A percentile compares a stretch with the other conserved stretches of the same genome.
Conservation (phyloP, 106 monocot genomes). For the Dendrobium catenatum region DNA sequence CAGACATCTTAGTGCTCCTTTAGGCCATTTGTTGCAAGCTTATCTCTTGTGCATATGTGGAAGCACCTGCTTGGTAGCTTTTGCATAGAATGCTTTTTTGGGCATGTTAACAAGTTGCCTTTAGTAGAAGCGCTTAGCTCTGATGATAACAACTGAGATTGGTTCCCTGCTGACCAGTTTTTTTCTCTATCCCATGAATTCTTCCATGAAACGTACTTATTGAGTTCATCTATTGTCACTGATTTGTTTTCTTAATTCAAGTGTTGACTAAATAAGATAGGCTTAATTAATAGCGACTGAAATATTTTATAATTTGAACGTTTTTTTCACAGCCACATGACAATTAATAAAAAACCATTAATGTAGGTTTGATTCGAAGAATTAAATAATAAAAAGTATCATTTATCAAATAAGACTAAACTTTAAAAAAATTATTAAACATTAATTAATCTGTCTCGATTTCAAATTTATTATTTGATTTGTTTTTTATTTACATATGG, state of each 20-base stretch:
- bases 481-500: neutral
- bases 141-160: slow-evolving; percentile 11
- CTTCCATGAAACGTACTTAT: neutral
- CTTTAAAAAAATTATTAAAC: too few relatives aligned
- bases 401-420: too few relatives aligned
- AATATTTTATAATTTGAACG: neutral
- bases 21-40: slow-evolving; percentile 5
- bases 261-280: neutral
- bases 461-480: neutral
- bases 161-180: slow-evolving; percentile 13
- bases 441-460: neutral
- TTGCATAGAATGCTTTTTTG: neutral
- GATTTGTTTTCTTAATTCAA: neutral
- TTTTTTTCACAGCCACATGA: neutral
- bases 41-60: neutral
- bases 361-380: neutral
- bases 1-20: slow-evolving; percentile 3
- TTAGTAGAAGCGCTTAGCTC: slow-evolving; percentile 6
- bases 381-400: too few relatives aligned
- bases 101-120: neutral
- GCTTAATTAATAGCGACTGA: neutral
- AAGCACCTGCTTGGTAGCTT: neutral
- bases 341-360: neutral
- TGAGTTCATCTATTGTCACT: neutral
- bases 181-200: neutral